These are phyloP conservation scores for Cladosporium velox DNA, from an alignment of 2,329 filamentous ascomycete species.

Conservation along the genomic window DNA sequence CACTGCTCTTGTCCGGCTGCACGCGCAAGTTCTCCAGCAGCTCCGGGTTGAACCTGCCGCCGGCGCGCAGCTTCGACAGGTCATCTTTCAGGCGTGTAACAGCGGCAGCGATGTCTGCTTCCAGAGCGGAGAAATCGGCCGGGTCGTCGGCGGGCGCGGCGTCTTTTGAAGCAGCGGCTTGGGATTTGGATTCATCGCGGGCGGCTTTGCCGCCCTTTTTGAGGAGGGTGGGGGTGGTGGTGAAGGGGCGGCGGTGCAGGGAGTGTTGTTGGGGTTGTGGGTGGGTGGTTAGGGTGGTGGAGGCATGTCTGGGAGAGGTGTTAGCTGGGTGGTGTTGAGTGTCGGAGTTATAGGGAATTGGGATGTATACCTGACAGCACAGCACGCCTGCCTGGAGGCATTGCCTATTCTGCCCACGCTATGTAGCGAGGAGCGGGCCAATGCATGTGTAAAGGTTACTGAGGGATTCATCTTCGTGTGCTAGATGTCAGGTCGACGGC, in stretches of 20 bases:
- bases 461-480: slow-evolving; percentile 5
- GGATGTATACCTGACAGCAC: slow-evolving; percentile 4
- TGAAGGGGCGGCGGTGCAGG: slow-evolving; percentile 41
- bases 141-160: slow-evolving; percentile 51
- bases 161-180: slow-evolving; percentile 10
- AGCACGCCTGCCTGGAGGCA: neutral
- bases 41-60: slow-evolving; percentile 64
- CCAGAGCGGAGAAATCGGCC: slow-evolving; percentile 61
- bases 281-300: neutral
- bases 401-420: neutral
- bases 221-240: slow-evolving; percentile 42
- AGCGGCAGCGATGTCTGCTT: slow-evolving; percentile 57
- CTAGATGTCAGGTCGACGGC: neutral
- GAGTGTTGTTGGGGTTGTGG: neutral
- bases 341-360: neutral
- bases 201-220: slow-evolving; percentile 60
- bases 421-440: neutral
- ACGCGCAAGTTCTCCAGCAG: slow-evolving; percentile 63
- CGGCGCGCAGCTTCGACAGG: slow-evolving; percentile 61
- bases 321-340: neutral
- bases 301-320: neutral
- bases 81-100: slow-evolving; percentile 62
- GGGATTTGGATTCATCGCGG: slow-evolving; percentile 34
- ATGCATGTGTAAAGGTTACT: neutral
- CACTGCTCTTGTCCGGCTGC: slow-evolving; percentile 57